A percentile compares a stretch with the other conserved stretches of the same genome.
Evolutionary conservation across 148 eudicot species (phyloP).

Genomic region (Rhododendron mucronatum): DNA sequence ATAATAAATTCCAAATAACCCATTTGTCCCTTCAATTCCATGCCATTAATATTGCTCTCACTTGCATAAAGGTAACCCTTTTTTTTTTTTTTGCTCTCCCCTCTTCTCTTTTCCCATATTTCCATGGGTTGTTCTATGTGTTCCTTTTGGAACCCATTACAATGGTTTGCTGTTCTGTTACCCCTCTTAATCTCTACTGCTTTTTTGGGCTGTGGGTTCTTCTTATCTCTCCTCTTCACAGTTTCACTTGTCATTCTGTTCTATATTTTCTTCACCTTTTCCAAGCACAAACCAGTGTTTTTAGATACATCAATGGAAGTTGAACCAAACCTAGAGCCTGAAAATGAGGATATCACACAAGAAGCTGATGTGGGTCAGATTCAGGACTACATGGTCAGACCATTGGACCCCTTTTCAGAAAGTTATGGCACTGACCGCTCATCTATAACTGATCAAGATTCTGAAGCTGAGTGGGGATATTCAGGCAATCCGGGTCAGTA

Average conservation of each 20-base stretch:
- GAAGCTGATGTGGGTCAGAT: conserved; percentile 14
- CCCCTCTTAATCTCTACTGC: conserved; percentile 20
- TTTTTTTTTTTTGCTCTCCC: background rate
- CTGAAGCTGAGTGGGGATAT: conserved; percentile 45
- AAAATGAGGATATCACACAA: background rate
- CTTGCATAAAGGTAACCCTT: conserved; percentile 9
- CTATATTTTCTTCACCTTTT: conserved; percentile 23
- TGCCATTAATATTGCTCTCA: background rate
- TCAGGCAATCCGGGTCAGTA: conserved; percentile 19
- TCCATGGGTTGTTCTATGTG: conserved; percentile 33
- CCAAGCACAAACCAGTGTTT: conserved; percentile 20
- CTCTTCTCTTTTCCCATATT: background rate
- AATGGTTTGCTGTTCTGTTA: conserved; percentile 33
- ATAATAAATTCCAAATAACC: background rate
- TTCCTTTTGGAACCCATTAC: conserved; percentile 30
- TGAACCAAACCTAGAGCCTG: background rate
- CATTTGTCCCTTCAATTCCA: background rate
- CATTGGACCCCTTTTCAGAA: conserved; percentile 43
- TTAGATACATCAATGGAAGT: conserved; percentile 8
- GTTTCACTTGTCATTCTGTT: conserved; percentile 27
- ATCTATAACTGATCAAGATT: conserved; percentile 47
- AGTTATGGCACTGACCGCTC: conserved; percentile 44
- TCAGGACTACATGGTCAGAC: conserved; percentile 11
- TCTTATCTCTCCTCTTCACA: conserved; percentile 27
- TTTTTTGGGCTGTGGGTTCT: conserved; percentile 26